Conservation (phyloP, 768 basidiomycete species). For the Psilocybe sp. region DNA sequence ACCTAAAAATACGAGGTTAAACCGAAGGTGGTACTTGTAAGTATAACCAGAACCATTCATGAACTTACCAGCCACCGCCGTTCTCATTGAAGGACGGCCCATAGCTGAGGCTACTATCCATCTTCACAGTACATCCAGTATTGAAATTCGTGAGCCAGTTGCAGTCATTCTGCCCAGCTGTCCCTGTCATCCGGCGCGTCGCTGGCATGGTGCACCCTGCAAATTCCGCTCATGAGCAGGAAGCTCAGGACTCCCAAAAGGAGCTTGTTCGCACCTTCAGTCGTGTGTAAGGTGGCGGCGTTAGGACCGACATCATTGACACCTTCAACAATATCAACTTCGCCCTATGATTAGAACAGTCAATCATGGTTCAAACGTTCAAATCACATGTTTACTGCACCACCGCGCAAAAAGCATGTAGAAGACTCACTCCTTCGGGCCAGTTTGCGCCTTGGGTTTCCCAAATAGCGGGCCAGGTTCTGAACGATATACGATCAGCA, state of each 20-base stretch:
- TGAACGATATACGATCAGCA: constrained; percentile 7
- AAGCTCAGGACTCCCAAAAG: constrained; percentile 16
- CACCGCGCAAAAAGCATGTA: neutral
- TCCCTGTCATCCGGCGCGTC: constrained; percentile 36
- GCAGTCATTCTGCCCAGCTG: constrained; percentile 13
- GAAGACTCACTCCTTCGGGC: constrained; percentile 37
- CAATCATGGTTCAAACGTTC: no score
- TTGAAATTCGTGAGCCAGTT: constrained; percentile 14
- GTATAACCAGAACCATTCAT: neutral
- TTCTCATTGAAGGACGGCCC: constrained; percentile 53
- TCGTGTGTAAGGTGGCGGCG: constrained; percentile 34
- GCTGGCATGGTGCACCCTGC: constrained; percentile 21
- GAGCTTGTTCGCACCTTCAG: constrained; percentile 43
- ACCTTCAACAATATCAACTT: constrained; percentile 41
- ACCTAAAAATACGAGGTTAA: constrained; percentile 28
- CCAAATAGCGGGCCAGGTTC: constrained; percentile 57
- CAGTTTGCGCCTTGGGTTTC: constrained; percentile 45
- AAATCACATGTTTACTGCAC: no score
- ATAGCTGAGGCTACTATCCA: constrained; percentile 36
- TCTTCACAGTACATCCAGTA: constrained; percentile 42
- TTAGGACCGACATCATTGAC: constrained; percentile 37
- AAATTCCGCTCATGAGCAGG: neutral
- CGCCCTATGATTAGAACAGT: constrained; percentile 23
- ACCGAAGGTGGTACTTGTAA: neutral
- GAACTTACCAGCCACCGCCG: constrained; percentile 56